Evolutionary conservation across 225 moss, liverwort and hornwort species (phyloP), one percentile per base, ranked within the genome.

Genomic region (Polytrichum formosum): DNA sequence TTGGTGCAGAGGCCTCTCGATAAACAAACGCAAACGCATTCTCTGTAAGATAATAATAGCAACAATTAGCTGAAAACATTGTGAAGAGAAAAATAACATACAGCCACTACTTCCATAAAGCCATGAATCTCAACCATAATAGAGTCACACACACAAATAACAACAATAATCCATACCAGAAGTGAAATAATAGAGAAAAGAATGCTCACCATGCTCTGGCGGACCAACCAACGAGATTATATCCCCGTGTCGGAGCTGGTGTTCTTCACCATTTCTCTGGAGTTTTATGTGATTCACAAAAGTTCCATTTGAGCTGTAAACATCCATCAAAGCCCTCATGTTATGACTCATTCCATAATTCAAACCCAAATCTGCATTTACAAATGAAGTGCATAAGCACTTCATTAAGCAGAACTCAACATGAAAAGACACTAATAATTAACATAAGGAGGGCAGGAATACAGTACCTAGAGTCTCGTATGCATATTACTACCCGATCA

Each of bases 21-120:
- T 85, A 99, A 26, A 99, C 88, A 76, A 91, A 94, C 13, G 92
- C 90, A 61, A 92, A 89, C 6, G 98, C 90, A 74, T 90, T 89
- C 67, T 83, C 91, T 90, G 82, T 59, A 63, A 67, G 68, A 66
- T 56, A 67, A 78, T 56, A 63, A 67, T 30, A 66, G 53, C 66
- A 69, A 70, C 54, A 6, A 8, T 8, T 28, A 72, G 28, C 35
- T 29, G 10, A 17, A 20, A 31, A 33, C 16, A 33, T 19, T 33
- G 29, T 46, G 30, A 56, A 6, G 58, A 54, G 28, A 21, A 21
- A 22, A 29, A 25, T 2, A 18, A 55, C 54, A 56, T 70, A 54
- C 20, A 67, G 20, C 16, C 67, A n/a, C 67, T 58, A 58, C 21
- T 18, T 69, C 61, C 61, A 22, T 21, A 21, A 61, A 61, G n/a